phyloP scores from a whole-genome alignment of 2,329 filamentous ascomycete species.

The Eurotiales sp. region DNA sequence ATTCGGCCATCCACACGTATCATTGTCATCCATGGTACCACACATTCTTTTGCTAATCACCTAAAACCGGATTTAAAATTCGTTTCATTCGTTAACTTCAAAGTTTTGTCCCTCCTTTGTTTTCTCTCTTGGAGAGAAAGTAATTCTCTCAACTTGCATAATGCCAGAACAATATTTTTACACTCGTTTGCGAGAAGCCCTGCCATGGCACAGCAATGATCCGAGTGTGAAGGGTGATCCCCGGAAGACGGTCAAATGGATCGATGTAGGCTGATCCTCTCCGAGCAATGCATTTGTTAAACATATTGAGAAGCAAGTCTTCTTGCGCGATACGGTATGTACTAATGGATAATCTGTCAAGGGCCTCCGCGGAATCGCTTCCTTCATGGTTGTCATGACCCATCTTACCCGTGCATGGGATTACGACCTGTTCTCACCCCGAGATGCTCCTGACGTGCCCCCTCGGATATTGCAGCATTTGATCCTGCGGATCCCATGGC shows the following conservation, averaged over 20 bases:
- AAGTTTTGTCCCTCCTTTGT: neutral
- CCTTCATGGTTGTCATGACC: constrained; percentile 51
- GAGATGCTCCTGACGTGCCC: constrained; percentile 39
- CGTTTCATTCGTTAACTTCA: constrained; percentile 1
- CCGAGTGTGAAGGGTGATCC: constrained; percentile 29
- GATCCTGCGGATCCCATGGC: constrained; percentile 53
- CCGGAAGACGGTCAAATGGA: constrained; percentile 52
- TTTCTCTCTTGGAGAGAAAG: constrained; percentile 3
- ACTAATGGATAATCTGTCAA: constrained; percentile 20
- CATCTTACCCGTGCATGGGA: constrained; percentile 52
- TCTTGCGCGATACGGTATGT: no score
- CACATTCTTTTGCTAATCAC: no score
- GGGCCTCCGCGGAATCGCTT: constrained; percentile 53
- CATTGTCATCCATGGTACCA: constrained; percentile 2
- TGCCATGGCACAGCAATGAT: constrained; percentile 21
- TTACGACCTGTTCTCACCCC: constrained; percentile 49
- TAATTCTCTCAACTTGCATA: neutral
- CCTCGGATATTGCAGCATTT: constrained; percentile 50
- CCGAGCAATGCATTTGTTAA: no score
- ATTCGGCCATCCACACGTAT: no score
- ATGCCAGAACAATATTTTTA: constrained; percentile 13
- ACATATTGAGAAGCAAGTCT: no score
- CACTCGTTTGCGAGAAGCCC: constrained; percentile 14
- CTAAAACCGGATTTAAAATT: no score
- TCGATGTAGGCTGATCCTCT: constrained; percentile 48